Base-by-base conservation (phyloP, 2,329 filamentous ascomycete species). In the Phialophora macrospora region DNA sequence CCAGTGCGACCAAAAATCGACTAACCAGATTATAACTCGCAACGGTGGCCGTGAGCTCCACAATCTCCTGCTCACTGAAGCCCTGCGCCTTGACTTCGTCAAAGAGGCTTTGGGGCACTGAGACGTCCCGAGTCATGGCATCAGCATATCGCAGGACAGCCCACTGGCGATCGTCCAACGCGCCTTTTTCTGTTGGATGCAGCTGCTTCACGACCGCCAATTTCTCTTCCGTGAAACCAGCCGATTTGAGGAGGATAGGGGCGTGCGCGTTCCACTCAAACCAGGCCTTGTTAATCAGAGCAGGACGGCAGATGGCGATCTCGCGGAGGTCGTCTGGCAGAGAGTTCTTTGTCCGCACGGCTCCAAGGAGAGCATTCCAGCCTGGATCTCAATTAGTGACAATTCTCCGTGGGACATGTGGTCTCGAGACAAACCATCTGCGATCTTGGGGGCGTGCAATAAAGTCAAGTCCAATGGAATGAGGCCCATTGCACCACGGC, bases 21-120 rank as follows among this genome's bases (percentile, higher is more conserved):
- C 90, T 93, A 20, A 96, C 92, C 74, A 91, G 93, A 76, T 96
- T 96, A 76, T 96, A 96, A 62, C 87, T 88, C n/a, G 90, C 91
- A 64, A 94, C 86, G n/a, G 90, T 93, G 32, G 90, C 88, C 49
- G 91, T 94, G 70, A 96, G 83, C 80, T 96, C 92, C 1, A 96
- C 91, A 61, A 95, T 83, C 79, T 94, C 90, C 70, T 86, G 83
- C 67, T 94, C 89, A 22, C 75, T 83, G 70, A 93, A 92, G 70
- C 77, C 76, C 81, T 57, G 56, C 2, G 59, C 60, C 52, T 84
- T 89, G 69, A 96, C 70, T 71, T 80, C 78, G 32, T 75, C 84
- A 78, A 94, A 94, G 1, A 90, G 85, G 64, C 80, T 84, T 56
- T 95, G 89, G 12, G 80, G 77, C 6, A 96, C 91, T 59, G 83